These are phyloP conservation scores for Vanrija sp. DNA, from an alignment of 1,284 basidiomycete species.

Conservation along the genomic window DNA sequence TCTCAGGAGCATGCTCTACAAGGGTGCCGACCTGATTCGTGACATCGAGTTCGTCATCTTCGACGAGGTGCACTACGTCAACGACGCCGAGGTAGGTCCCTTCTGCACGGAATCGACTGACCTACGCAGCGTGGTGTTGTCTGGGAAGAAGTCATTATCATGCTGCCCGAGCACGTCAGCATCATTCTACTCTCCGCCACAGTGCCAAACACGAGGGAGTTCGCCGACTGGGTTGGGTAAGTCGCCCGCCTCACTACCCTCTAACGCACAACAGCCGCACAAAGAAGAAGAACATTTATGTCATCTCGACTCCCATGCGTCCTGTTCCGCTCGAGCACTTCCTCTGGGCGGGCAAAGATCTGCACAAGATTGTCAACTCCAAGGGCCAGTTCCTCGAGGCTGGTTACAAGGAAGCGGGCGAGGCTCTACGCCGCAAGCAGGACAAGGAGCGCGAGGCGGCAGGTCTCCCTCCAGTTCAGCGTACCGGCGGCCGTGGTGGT, in stretches of 20 bases:
- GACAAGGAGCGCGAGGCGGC: constrained; percentile 96
- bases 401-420: constrained; percentile 84
- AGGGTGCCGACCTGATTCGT: constrained; percentile 95
- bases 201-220: constrained; percentile 96
- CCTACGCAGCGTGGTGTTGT: constrained; percentile 84
- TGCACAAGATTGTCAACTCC: constrained; percentile 88
- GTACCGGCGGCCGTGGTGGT: constrained; percentile 72
- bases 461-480: constrained; percentile 75
- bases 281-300: constrained; percentile 99
- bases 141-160: constrained; percentile 99
- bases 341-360: constrained; percentile 85
- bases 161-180: constrained; percentile 93
- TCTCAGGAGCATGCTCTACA: constrained; percentile 95
- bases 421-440: constrained; percentile 86
- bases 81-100: constrained; percentile 83
- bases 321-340: constrained; percentile 97
- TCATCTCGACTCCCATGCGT: constrained; percentile 93
- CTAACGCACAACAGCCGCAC: constrained; percentile 64
- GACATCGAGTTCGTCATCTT: constrained; percentile 99
- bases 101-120: constrained; percentile 2
- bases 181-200: constrained; percentile 97
- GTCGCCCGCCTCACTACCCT: constrained; percentile 31
- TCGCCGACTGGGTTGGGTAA: constrained; percentile 98
- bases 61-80: constrained; percentile 99
- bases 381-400: constrained; percentile 69